A percentile compares a stretch with the other conserved stretches of the same genome.
phyloP scores from a whole-genome alignment of 257 asterid species.

The Solanum pimpinellifolium region DNA sequence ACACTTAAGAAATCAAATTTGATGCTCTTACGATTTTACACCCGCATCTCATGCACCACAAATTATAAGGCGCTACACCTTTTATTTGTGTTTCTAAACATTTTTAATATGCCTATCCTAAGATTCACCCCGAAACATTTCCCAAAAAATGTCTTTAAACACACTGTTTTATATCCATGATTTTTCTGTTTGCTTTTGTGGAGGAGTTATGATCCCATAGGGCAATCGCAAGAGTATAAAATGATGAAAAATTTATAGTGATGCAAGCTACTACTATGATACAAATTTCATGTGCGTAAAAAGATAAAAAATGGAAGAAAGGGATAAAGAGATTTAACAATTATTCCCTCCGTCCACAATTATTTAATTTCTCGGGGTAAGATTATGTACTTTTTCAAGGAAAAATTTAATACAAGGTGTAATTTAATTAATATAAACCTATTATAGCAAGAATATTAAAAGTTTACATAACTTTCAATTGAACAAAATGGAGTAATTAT shows the following conservation, averaged over 20 bases:
- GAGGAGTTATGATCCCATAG: not conserved
- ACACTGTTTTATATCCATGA: not conserved
- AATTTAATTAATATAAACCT: too few relatives aligned
- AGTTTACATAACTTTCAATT: too few relatives aligned
- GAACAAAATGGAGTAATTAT: too few relatives aligned
- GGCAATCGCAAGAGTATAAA: not conserved
- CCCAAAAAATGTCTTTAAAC: too few relatives aligned
- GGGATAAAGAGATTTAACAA: not conserved
- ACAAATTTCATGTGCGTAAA: not conserved
- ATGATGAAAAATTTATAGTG: not conserved
- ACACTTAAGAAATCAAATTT: too few relatives aligned
- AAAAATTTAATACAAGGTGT: too few relatives aligned
- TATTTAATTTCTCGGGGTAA: too few relatives aligned
- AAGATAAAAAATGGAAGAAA: not conserved
- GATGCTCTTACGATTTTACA: not conserved
- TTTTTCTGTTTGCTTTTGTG: not conserved
- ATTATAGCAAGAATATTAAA: too few relatives aligned
- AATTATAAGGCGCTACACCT: not conserved
- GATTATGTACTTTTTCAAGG: too few relatives aligned
- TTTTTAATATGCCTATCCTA: not conserved
- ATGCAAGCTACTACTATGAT: not conserved
- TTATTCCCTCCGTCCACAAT: not conserved
- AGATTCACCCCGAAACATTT: not conserved
- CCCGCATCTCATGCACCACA: not conserved
- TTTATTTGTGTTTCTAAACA: not conserved